These are phyloP conservation scores for Ogataea degrootiae DNA, from an alignment of 805 yeast species.

Conservation along the genomic window DNA sequence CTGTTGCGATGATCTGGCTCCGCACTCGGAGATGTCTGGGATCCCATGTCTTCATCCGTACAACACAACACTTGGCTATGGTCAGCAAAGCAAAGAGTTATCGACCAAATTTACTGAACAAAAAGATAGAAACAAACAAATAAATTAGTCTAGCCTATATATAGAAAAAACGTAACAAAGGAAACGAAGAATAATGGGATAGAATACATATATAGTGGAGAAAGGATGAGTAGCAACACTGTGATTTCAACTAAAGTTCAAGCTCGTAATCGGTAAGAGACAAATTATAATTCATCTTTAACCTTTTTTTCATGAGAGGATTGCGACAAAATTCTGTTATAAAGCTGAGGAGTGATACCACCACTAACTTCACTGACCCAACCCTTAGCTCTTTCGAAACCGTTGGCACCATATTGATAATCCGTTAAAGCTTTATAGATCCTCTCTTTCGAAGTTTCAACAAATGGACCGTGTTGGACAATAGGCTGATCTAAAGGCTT, in stretches of 20 bases:
- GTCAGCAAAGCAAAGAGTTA: no score
- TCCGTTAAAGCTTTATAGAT: slow-evolving; percentile 68
- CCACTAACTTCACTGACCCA: slow-evolving; percentile 47
- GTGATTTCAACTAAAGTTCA: no score
- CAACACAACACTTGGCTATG: no score
- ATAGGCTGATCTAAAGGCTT: slow-evolving; percentile 65
- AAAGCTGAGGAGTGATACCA: slow-evolving; percentile 28
- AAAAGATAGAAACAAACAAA: no score
- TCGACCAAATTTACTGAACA: no score
- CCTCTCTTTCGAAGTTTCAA: slow-evolving; percentile 62
- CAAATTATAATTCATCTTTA: slow-evolving; percentile 18
- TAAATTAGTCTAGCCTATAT: no score
- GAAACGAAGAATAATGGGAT: not conserved
- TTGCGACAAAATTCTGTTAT: slow-evolving; percentile 24
- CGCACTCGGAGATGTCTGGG: no score
- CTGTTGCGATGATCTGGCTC: no score
- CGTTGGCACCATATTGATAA: slow-evolving; percentile 64
- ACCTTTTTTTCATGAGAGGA: slow-evolving; percentile 7
- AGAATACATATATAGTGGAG: not conserved
- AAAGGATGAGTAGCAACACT: no score
- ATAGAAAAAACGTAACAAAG: not conserved
- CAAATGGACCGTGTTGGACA: slow-evolving; percentile 91
- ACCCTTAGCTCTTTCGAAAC: slow-evolving; percentile 60
- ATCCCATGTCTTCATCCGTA: no score
- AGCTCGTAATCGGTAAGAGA: not conserved